A percentile compares a stretch with the other conserved stretches of the same genome.
Evolutionary conservation across 257 asterid species (phyloP).

Genomic region (Ligustrum vulgare): DNA sequence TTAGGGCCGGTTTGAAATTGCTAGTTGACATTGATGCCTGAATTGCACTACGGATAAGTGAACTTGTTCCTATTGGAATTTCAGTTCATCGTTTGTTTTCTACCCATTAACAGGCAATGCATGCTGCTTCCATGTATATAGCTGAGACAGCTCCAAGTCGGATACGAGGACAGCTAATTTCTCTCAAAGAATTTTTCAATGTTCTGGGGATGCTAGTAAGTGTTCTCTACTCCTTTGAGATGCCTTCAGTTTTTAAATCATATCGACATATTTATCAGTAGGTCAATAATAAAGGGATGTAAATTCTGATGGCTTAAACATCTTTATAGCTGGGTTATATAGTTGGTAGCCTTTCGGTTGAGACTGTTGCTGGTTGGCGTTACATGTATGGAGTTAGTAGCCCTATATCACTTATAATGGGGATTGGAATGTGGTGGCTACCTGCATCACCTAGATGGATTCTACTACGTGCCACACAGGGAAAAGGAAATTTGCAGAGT

Average conservation of each 20-base stretch:
- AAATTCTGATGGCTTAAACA: background rate
- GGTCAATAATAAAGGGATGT: background rate
- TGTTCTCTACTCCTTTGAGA: slow-evolving; percentile 20
- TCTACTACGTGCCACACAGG: slow-evolving; percentile 79
- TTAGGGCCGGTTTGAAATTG: background rate
- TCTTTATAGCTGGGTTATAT: slow-evolving; percentile 66
- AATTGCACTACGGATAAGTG: background rate
- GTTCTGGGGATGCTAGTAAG: slow-evolving; percentile 98
- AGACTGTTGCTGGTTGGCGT: slow-evolving; percentile 84
- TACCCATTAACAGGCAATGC: slow-evolving; percentile 76
- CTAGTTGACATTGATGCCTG: slow-evolving; percentile 8
- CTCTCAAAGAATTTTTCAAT: slow-evolving; percentile 87
- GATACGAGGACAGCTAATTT: slow-evolving; percentile 87
- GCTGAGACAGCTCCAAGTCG: slow-evolving; percentile 96
- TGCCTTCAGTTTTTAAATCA: background rate
- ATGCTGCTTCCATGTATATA: slow-evolving; percentile 99
- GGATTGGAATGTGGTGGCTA: slow-evolving; percentile 95
- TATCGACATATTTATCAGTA: background rate
- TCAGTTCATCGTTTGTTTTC: slow-evolving; percentile 7
- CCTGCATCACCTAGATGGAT: slow-evolving; percentile 98
- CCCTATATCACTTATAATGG: slow-evolving; percentile 81
- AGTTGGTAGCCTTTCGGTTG: slow-evolving; percentile 84
- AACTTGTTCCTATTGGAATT: slow-evolving; percentile 7
- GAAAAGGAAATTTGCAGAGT: slow-evolving; percentile 61
- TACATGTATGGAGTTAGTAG: slow-evolving; percentile 75